Conservation (phyloP, 2,329 filamentous ascomycete genomes). For the Monosporascus sp. region DNA sequence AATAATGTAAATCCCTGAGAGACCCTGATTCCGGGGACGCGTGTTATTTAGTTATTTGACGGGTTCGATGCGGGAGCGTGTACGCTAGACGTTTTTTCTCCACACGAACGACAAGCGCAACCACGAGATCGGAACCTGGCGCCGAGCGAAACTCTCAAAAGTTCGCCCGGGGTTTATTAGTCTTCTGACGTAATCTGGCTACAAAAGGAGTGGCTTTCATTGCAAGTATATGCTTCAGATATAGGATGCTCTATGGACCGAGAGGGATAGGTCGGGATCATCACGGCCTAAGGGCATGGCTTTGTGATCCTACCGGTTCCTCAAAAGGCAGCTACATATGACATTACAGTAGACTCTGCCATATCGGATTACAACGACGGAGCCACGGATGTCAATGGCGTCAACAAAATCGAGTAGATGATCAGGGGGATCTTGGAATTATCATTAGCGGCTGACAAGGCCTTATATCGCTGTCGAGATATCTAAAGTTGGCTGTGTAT, state of each 20-base stretch:
- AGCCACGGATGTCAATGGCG: neutral
- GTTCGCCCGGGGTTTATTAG: too few species aligned
- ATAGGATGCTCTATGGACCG: too few species aligned
- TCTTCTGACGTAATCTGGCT: too few species aligned
- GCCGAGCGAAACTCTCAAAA: too few species aligned
- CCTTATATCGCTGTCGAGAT: slow-evolving; percentile 1
- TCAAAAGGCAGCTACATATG: too few species aligned
- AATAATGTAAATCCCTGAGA: neutral
- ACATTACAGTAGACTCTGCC: too few species aligned
- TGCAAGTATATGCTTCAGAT: too few species aligned
- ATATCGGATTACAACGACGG: too few species aligned
- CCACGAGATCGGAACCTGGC: neutral
- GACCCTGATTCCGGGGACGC: neutral
- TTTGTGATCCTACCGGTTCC: too few species aligned
- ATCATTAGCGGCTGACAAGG: slow-evolving; percentile 4
- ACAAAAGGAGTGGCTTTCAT: too few species aligned
- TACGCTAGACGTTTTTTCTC: neutral
- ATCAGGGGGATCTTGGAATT: slow-evolving; percentile 6
- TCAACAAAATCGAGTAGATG: neutral
- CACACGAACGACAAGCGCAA: neutral
- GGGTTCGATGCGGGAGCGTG: neutral
- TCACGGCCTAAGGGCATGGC: too few species aligned
- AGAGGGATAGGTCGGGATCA: too few species aligned
- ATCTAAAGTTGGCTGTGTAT: neutral
- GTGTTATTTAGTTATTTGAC: neutral